Base-by-base conservation (phyloP, 768 basidiomycete genomes). In the Lactarius vividus region DNA sequence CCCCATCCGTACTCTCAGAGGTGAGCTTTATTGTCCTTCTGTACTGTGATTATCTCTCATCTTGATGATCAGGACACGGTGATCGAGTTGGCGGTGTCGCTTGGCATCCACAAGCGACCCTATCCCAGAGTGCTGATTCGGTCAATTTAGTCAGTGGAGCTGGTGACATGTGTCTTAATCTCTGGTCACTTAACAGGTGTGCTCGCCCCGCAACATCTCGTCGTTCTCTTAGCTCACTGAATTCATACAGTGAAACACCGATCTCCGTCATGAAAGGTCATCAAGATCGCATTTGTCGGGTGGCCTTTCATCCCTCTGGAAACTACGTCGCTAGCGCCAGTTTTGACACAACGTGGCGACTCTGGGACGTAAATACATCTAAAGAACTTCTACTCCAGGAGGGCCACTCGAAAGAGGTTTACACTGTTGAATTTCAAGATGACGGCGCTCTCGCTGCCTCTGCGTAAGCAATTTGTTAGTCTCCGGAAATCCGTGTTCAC, bases 391-490 rank as follows among this genome's bases (percentile, higher is more conserved):
- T 96, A 33, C 76, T 96, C 13, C 97, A 99, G 76, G 96, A 98
- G 76, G 97, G 97, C 0, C 97, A 99, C 74, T 94, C 94, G 4
- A 96, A 95, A 74, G 96, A 97, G 73, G 96, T 98, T 0, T 98
- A 96, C 74, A 81, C 93, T 2, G 83, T 99, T n/a, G 93, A 94
- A 69, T 98, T 97, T 74, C 97, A 99, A 74, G 85, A 88, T 71
- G 97, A 98, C 75, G 97, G 97, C 3, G 88, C 96, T 10, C 79
- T 99, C 62, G 88, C 87, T 35, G 95, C 94, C 13, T 96, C 96
- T 0, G 97, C 96, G 95, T 97, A 73, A 56, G 88, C 77, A 15
- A 11, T 23, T 35, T 18, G 26, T 33, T 61, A 3, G 18, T 53
- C 10, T 3, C 20, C 11, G 7, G 13, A 13, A 1, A 23, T 26